phyloP scores from a whole-genome alignment of 805 yeast species.

The Cyberlindnera bimundalis region DNA sequence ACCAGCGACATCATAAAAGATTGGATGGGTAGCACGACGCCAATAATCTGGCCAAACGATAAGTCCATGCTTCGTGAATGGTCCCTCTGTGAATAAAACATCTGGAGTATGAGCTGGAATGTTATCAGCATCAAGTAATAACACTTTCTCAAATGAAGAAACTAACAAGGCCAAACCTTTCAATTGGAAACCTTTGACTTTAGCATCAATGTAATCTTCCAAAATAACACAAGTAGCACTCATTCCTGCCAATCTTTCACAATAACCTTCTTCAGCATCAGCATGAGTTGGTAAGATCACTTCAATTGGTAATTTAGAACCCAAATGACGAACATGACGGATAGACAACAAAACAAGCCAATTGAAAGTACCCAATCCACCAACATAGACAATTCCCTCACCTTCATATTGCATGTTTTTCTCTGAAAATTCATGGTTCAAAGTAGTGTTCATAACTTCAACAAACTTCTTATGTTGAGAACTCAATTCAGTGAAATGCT shows the following conservation, averaged over 20 bases:
- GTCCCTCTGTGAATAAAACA: slow-evolving; percentile 47
- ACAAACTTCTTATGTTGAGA: slow-evolving; percentile 2
- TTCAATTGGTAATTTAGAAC: slow-evolving; percentile 69
- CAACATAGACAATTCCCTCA: slow-evolving; percentile 62
- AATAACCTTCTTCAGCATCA: slow-evolving; percentile 65
- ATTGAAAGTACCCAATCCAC: slow-evolving; percentile 28
- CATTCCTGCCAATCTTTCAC: slow-evolving; percentile 56
- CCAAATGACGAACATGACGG: slow-evolving; percentile 55
- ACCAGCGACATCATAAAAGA: slow-evolving; percentile 62
- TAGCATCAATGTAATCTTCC: slow-evolving; percentile 52
- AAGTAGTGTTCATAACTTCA: background rate
- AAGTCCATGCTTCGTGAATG: slow-evolving; percentile 46
- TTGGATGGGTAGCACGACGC: slow-evolving; percentile 74
- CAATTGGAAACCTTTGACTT: slow-evolving; percentile 61
- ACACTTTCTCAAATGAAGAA: slow-evolving; percentile 68
- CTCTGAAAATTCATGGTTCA: background rate
- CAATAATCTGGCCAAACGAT: slow-evolving; percentile 82
- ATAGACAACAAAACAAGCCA: slow-evolving; percentile 60
- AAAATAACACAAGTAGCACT: slow-evolving; percentile 67
- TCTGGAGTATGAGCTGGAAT: slow-evolving; percentile 63
- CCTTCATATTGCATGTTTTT: slow-evolving; percentile 16
- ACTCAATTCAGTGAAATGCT: slow-evolving; percentile 1
- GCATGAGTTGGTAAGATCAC: slow-evolving; percentile 63
- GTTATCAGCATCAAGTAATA: slow-evolving; percentile 74
- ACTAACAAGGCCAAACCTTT: slow-evolving; percentile 68